Conservation (phyloP, 2,329 filamentous ascomycete species). For the Botrytis porri region DNA sequence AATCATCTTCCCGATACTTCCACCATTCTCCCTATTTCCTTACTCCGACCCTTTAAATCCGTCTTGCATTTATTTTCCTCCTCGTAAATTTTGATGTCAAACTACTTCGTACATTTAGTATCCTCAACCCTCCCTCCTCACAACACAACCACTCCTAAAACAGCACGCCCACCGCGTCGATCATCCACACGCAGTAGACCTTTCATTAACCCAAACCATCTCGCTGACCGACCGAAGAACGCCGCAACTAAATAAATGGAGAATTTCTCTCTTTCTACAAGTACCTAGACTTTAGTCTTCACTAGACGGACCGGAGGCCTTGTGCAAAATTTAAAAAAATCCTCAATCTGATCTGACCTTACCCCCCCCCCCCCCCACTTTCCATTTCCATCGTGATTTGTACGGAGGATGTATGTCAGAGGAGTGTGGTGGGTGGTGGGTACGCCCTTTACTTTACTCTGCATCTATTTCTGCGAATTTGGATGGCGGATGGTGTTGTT, state of each 20-base stretch:
- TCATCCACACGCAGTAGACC: neutral
- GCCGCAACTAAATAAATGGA: neutral
- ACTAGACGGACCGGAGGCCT: no score
- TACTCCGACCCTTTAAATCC: neutral
- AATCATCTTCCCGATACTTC: no score
- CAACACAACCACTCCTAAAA: neutral
- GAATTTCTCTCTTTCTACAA: neutral
- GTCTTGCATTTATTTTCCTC: neutral
- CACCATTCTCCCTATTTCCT: neutral
- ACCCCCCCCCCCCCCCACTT: neutral
- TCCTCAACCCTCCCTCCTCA: neutral
- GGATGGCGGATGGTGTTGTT: no score
- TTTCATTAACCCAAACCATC: neutral
- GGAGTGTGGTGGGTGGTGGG: neutral
- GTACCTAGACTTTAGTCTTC: no score
- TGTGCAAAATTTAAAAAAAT: neutral
- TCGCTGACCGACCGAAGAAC: neutral
- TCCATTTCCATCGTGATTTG: neutral
- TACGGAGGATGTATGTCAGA: no score
- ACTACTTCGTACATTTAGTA: no score
- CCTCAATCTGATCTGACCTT: neutral
- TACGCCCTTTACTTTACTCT: neutral
- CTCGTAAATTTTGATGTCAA: neutral
- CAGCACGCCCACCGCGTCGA: neutral
- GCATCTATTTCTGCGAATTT: no score